These are phyloP conservation scores for Fusarium fracticaudum DNA, from an alignment of 2,329 filamentous ascomycete species.

Conservation along the genomic window DNA sequence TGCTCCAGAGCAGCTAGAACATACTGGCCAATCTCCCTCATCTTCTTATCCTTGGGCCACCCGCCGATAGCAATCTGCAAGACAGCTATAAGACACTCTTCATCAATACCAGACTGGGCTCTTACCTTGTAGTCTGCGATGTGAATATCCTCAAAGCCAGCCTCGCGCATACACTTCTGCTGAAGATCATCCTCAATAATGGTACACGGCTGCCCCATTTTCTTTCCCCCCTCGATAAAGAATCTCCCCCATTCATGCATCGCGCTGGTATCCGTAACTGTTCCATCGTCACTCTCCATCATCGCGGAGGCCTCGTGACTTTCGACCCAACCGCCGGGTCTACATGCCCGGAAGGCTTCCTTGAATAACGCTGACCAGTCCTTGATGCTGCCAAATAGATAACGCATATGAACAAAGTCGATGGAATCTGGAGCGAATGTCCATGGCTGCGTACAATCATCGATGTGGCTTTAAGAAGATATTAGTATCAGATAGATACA, in stretches of 20 bases:
- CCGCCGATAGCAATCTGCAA: neutral
- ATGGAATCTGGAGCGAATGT: constrained; percentile 50
- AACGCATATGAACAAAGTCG: constrained; percentile 68
- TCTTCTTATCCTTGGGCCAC: neutral
- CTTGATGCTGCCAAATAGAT: constrained; percentile 63
- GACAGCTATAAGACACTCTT: fast-evolving
- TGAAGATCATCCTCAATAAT: constrained; percentile 3
- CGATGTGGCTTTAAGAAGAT: neutral
- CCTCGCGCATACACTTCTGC: neutral
- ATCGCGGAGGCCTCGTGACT: constrained; percentile 40
- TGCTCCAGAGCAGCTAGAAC: neutral
- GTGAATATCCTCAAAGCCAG: neutral
- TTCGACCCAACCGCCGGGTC: constrained; percentile 61
- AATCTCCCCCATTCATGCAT: constrained; percentile 40
- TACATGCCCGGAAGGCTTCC: constrained; percentile 60
- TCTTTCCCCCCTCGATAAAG: constrained; percentile 40
- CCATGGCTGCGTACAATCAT: constrained; percentile 46
- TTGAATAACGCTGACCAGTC: constrained; percentile 64
- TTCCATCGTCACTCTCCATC: constrained; percentile 43
- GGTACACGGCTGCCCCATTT: constrained; percentile 1
- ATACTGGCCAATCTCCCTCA: neutral
- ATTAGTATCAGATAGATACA: too few relatives aligned
- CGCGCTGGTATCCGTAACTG: constrained; percentile 37
- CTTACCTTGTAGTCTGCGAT: neutral
- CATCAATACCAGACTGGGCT: too few relatives aligned